Conservation (phyloP, 768 basidiomycete genomes). For the Rhizopogon vinicolor region DNA sequence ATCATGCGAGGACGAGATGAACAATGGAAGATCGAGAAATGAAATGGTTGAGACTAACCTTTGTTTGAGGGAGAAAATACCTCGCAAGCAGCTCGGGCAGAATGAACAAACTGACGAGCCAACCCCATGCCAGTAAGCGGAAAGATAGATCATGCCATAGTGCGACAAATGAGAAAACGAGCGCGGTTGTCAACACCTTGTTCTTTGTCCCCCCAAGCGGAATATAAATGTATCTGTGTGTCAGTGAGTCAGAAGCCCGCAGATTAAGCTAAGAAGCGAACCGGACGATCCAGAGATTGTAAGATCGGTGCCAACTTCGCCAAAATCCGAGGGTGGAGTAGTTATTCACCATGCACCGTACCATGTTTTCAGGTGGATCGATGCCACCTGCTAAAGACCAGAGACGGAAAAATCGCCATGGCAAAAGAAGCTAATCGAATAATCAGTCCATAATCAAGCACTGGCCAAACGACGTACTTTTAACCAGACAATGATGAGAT, state of each 20-base stretch:
- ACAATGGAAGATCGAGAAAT: not conserved
- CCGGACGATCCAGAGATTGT: conserved; percentile 94
- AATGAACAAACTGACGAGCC: conserved; percentile 90
- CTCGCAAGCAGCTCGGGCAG: conserved; percentile 74
- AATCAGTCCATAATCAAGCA: not conserved
- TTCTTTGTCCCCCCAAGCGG: conserved; percentile 77
- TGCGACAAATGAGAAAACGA: conserved; percentile 95
- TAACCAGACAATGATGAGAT: conserved; percentile 91
- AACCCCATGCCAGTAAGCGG: conserved; percentile 89
- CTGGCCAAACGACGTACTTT: conserved; percentile 54
- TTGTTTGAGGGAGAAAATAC: conserved; percentile 53
- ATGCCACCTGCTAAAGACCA: conserved; percentile 89
- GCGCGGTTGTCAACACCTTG: conserved; percentile 54
- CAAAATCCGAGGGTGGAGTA: conserved; percentile 93
- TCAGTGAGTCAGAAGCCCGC: not conserved
- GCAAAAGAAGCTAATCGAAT: conserved; percentile 68
- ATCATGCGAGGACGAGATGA: conserved; percentile 3
- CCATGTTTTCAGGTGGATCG: conserved; percentile 97
- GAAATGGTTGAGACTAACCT: conserved; percentile 37
- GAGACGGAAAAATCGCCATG: conserved; percentile 95
- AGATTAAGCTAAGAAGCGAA: conserved; percentile 25
- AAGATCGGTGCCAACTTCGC: conserved; percentile 95
- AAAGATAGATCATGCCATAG: conserved; percentile 96
- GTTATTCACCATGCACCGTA: conserved; percentile 97
- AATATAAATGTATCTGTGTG: conserved; percentile 83